Evolutionary conservation across 1,284 basidiomycete genomes (phyloP).

Genomic region (Neonothopanus nambi): DNA sequence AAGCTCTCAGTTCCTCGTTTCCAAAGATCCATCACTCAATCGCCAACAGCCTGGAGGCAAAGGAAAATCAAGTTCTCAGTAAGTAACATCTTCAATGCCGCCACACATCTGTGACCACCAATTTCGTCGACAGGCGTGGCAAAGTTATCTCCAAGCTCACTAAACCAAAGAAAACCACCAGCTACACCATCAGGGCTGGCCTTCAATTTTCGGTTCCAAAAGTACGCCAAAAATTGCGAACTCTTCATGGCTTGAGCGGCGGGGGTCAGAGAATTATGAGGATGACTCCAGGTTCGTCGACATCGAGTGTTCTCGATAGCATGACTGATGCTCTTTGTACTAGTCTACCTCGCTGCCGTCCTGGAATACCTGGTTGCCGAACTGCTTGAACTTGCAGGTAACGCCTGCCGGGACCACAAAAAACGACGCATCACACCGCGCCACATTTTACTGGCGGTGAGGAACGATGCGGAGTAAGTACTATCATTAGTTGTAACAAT

Average conservation of each 20-base stretch:
- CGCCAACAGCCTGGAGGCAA: too few relatives aligned
- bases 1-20: too few relatives aligned
- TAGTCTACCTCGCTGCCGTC: conserved; percentile 86
- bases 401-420: conserved; percentile 76
- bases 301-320: not conserved
- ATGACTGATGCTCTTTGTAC: conserved; percentile 3
- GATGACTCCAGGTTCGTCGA: conserved; percentile 66
- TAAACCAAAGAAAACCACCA: too few relatives aligned
- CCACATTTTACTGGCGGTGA: conserved; percentile 84
- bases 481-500: conserved; percentile 6
- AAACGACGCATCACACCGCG: conserved; percentile 84
- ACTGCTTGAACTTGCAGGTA: conserved; percentile 86
- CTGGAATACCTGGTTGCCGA: conserved; percentile 87
- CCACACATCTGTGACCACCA: too few relatives aligned
- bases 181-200: conserved; percentile 73
- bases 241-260: conserved; percentile 50
- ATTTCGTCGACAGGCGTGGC: too few relatives aligned
- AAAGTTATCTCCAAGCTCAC: too few relatives aligned
- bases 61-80: too few relatives aligned
- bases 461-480: conserved; percentile 76
- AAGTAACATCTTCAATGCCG: too few relatives aligned
- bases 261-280: conserved; percentile 73
- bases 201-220: conserved; percentile 89
- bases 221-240: conserved; percentile 81
- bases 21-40: too few relatives aligned